Base-by-base conservation (phyloP, 768 basidiomycete genomes). In the Suillus placidus region DNA sequence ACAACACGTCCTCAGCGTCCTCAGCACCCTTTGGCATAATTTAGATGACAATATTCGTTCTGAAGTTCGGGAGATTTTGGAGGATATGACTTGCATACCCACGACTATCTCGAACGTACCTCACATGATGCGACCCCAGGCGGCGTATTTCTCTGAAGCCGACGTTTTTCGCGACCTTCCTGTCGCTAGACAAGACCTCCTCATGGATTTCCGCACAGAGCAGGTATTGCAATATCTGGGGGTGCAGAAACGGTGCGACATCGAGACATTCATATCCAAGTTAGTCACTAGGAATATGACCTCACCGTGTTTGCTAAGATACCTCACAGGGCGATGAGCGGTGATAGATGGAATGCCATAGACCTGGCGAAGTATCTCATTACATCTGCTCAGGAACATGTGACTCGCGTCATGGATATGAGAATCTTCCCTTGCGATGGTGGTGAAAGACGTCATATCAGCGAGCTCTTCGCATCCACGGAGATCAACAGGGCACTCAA, bases 81-180 rank as follows among this genome's bases (percentile, higher is more conserved):
- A 78, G 57, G 72, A 76, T 5, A 78, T 86, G 23, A 67, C 86
- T 1, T 91, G 90, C 70, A 84, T 95, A 49, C 92, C 92, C 1
- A 94, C 93, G 0, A 86, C 87, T 8, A 42, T 20, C 38, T 18
- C 57, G 14, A 6, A 4, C 18, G 1, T 1, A 40, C 1, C 16
- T 42, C 4, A 2, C 38, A 60, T 60, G 58, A 78, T 76, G 14
- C 72, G 74, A 20, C 93, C 96, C 0, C 72, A 76, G 4, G 86
- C 95, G 52, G 79, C 90, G 4, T 97, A 96, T 77, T 95, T 97
- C 71, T 79, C 88, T 13, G 92, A 87, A 66, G 95, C 90, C 16
- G 86, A 92, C 69, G 80, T 98, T 20, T 97, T 98, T 76, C 85
- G 86, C 26, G 95, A 97, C 74, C 80, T 95, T 23, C 88, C 94